Evolutionary conservation across 345 rosid species (phyloP), one percentile per base, ranked within the genome.

Genomic region (Arabidopsis arenosa): DNA sequence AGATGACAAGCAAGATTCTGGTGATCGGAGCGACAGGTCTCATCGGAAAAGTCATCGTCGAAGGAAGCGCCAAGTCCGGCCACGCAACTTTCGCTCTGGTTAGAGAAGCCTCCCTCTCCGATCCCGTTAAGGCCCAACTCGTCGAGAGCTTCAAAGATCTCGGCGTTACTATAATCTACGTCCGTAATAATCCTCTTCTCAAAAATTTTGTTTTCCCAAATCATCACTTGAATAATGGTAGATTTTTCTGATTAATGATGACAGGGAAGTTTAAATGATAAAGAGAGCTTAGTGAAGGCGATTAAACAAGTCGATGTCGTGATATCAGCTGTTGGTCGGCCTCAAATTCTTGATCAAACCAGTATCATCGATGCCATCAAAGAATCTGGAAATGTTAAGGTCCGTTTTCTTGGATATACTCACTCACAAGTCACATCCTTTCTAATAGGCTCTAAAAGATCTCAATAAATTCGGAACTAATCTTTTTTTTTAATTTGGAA

Each of bases 301-400:
- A 81, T 88, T 11, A 86, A 86, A 76, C 89, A 79, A 10, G 94
- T 84, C 14, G 98, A 93, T 79, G 88, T 91, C 55, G 97, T 93
- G 83, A 91, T 93, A 26, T 90, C 94, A 0, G 76, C 94, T 1
- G 84, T 90, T 3, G 90, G 90, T 14, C 35, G 21, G 4, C 43
- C 60, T 60, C 88, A 80, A 61, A 13, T 90, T 4, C 80, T 78
- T 1, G 93, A 90, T 77, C 98, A 93, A 70, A 81, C 63, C 48
- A 93, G 87, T 80, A 87, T 93, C 80, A 81, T 91, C 3, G 82
- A 84, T 7, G 97, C 94, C 72, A 88, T 93, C 61, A 89, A 90
- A 71, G 96, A 89, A 81, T 86, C 89, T 45, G 97, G 93, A 26
- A 86, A 88, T 45, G 78, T 93, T n/a, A 91, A 91, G 96, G 97